Conservation (phyloP, 78 protist genomes). For the Polysphondylium violaceum region DNA sequence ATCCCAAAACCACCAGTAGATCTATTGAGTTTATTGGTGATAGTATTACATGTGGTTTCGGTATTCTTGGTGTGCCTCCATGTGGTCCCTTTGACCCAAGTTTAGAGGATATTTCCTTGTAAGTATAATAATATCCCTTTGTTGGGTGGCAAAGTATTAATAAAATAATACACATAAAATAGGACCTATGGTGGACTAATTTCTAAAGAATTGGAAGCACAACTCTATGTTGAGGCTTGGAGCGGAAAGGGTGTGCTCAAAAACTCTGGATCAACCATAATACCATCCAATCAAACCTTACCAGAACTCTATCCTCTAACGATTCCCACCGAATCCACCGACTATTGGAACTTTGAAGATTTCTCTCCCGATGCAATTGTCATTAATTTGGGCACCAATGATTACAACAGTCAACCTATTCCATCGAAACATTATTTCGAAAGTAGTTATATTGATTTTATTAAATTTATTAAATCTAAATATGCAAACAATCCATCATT, state of each 20-base stretch:
- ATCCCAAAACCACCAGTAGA: neutral
- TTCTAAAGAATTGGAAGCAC: conserved; percentile 21
- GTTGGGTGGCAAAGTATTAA: neutral
- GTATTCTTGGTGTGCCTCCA: conserved; percentile 33
- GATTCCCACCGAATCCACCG: neutral
- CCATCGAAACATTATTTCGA: conserved; percentile 47
- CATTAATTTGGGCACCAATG: conserved; percentile 67
- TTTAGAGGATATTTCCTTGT: conserved; percentile 35
- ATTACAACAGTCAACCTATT: conserved; percentile 29
- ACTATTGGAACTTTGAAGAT: neutral
- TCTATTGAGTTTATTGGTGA: conserved; percentile 78
- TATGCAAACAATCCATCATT: neutral
- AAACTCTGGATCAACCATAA: conserved; percentile 39
- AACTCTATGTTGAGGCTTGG: conserved; percentile 49
- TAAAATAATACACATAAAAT: neutral
- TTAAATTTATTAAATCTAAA: neutral
- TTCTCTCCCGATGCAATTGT: conserved; percentile 51
- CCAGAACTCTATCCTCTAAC: conserved; percentile 27
- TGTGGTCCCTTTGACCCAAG: conserved; percentile 10
- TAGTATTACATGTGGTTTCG: conserved; percentile 71
- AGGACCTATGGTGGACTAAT: conserved; percentile 29
- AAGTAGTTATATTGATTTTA: conserved; percentile 11
- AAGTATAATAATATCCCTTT: neutral
- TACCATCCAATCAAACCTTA: conserved; percentile 9
- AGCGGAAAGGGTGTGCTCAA: conserved; percentile 44